These are phyloP conservation scores for Auxenochlorella pyrenoidosa DNA, from an alignment of 139 green algal species.

Conservation along the genomic window DNA sequence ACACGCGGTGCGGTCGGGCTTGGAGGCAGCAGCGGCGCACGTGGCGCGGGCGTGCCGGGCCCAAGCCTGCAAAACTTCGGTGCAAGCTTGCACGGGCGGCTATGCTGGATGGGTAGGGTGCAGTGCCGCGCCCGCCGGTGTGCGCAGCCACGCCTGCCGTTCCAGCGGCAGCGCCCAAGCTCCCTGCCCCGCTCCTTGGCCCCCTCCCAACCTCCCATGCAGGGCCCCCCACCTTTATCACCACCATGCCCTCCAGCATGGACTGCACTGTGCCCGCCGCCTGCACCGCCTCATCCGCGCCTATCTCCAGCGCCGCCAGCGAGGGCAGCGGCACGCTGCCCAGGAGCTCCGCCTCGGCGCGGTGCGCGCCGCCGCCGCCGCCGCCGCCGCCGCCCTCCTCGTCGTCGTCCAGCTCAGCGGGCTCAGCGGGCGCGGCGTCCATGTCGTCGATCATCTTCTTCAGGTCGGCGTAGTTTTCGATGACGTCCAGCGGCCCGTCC, in stretches of 20 bases:
- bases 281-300: conserved; percentile 31
- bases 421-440: conserved; percentile 5
- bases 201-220: neutral
- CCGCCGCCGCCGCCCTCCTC: conserved; percentile 8
- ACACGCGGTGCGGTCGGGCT: too few relatives aligned
- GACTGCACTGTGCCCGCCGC: conserved; percentile 43
- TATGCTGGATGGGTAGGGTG: too few relatives aligned
- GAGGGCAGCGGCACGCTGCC: conserved; percentile 35
- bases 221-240: conserved; percentile 48
- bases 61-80: too few relatives aligned
- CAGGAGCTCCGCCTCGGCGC: conserved; percentile 34
- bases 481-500: neutral
- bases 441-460: conserved; percentile 39
- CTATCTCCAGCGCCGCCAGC: conserved; percentile 42
- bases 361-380: conserved; percentile 9
- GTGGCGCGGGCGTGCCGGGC: too few relatives aligned
- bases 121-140: too few relatives aligned
- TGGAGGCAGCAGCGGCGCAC: too few relatives aligned
- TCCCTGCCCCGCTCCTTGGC: neutral
- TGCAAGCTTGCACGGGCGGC: too few relatives aligned
- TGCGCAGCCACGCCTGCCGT: too few relatives aligned
- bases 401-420: neutral
- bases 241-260: conserved; percentile 58
- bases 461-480: conserved; percentile 31
- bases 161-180: too few relatives aligned